These are phyloP conservation scores for Xylaria cubensis DNA, from an alignment of 495 filamentous ascomycete genomes.

Conservation along the genomic window DNA sequence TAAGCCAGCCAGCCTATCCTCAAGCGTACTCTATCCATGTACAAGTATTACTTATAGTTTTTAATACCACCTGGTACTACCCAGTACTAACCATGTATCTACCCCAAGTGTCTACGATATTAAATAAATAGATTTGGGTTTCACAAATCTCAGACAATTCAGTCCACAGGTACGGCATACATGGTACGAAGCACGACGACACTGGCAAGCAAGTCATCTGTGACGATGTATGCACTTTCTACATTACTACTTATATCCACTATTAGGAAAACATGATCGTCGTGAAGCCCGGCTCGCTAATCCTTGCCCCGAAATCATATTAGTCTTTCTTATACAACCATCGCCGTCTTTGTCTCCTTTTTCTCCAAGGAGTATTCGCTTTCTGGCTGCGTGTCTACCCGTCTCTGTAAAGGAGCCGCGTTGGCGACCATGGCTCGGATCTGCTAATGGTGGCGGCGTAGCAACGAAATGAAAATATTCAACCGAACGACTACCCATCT, in stretches of 20 bases:
- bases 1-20: neutral
- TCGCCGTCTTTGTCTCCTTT: constrained; percentile 9
- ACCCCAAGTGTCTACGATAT: neutral
- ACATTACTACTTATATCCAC: constrained; percentile 41
- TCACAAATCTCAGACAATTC: neutral
- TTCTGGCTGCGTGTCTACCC: constrained; percentile 23
- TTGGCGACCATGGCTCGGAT: constrained; percentile 6
- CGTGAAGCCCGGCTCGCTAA: constrained; percentile 27
- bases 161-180: neutral
- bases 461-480: constrained; percentile 26
- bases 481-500: constrained; percentile 24
- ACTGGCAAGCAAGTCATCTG: neutral
- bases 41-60: neutral
- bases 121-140: neutral
- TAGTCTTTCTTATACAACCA: constrained; percentile 30
- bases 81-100: neutral
- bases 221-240: constrained; percentile 27
- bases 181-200: neutral
- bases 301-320: constrained; percentile 26
- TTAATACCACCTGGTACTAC: neutral
- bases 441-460: constrained; percentile 10
- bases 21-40: neutral
- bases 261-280: constrained; percentile 24
- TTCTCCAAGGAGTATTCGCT: neutral
- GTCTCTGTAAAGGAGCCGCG: neutral